These are phyloP conservation scores for Begonia masoniana DNA, from an alignment of 306 rosid genomes.

Conservation along the genomic window DNA sequence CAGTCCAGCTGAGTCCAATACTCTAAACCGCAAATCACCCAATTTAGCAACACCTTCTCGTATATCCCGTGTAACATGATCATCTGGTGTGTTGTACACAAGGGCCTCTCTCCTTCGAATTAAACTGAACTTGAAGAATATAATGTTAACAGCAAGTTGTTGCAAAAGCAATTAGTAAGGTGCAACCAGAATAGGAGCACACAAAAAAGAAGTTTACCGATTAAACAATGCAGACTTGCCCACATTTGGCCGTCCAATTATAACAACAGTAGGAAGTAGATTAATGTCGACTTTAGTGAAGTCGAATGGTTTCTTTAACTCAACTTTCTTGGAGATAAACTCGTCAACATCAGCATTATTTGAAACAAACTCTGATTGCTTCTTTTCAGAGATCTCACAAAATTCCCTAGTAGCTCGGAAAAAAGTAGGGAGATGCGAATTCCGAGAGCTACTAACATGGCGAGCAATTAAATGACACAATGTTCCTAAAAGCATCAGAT, in stretches of 20 bases:
- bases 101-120: slow-evolving; percentile 90
- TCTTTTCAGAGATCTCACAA: slow-evolving; percentile 12
- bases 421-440: neutral
- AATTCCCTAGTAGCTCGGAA: slow-evolving; percentile 7
- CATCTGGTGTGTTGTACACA: slow-evolving; percentile 81
- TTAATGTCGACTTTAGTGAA: slow-evolving; percentile 41
- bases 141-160: neutral
- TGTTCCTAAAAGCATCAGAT: neutral
- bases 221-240: slow-evolving; percentile 65
- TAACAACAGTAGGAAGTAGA: slow-evolving; percentile 45
- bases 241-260: slow-evolving; percentile 64
- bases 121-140: slow-evolving; percentile 22
- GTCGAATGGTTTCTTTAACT: slow-evolving; percentile 26
- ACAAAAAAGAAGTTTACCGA: slow-evolving; percentile 28
- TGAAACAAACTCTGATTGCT: neutral
- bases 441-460: neutral
- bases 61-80: slow-evolving; percentile 89
- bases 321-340: slow-evolving; percentile 5
- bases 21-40: slow-evolving; percentile 76
- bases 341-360: slow-evolving; percentile 1
- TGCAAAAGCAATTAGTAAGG: neutral
- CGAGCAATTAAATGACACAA: neutral
- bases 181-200: neutral
- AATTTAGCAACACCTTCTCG: slow-evolving; percentile 87
- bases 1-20: slow-evolving; percentile 85